Evolutionary conservation across 2,329 filamentous ascomycete genomes (phyloP).

Genomic region (Pseudogymnoascus sp.): DNA sequence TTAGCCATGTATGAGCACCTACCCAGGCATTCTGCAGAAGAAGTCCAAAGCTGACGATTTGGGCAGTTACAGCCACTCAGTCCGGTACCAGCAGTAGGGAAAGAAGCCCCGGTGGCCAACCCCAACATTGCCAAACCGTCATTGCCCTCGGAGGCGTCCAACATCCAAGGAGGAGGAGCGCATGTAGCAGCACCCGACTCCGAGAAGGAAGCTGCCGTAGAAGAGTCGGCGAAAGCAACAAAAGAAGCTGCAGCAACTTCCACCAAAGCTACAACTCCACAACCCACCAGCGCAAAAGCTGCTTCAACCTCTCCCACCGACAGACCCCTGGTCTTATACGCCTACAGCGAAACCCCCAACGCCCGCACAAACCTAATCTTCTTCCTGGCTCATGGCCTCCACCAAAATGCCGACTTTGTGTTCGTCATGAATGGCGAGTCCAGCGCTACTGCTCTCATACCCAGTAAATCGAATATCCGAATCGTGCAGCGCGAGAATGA

Average conservation of each 20-base stretch:
- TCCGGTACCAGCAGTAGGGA: neutral
- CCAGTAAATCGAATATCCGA: constrained; percentile 19
- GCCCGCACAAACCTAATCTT: constrained; percentile 24
- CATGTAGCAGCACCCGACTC: neutral
- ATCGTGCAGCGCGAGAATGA: constrained; percentile 22
- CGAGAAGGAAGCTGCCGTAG: neutral
- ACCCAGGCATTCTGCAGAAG: neutral
- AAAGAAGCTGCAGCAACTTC: neutral
- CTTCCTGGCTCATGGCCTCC: constrained; percentile 25
- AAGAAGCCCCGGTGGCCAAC: neutral
- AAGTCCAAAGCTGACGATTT: neutral
- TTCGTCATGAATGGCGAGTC: constrained; percentile 26
- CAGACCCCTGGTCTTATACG: constrained; percentile 24
- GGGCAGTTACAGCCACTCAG: neutral
- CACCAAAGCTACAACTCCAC: neutral
- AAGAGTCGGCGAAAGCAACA: neutral
- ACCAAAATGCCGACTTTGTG: constrained; percentile 24
- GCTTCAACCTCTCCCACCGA: constrained; percentile 7
- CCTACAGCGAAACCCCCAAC: constrained; percentile 22
- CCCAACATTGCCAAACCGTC: neutral
- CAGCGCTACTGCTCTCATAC: constrained; percentile 16
- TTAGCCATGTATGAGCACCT: neutral
- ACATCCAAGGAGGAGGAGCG: neutral
- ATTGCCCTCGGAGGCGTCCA: neutral
- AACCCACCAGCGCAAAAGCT: neutral